Conservation (phyloP, 2,329 filamentous ascomycete species). For the Sporothrix pseudoabietina region DNA sequence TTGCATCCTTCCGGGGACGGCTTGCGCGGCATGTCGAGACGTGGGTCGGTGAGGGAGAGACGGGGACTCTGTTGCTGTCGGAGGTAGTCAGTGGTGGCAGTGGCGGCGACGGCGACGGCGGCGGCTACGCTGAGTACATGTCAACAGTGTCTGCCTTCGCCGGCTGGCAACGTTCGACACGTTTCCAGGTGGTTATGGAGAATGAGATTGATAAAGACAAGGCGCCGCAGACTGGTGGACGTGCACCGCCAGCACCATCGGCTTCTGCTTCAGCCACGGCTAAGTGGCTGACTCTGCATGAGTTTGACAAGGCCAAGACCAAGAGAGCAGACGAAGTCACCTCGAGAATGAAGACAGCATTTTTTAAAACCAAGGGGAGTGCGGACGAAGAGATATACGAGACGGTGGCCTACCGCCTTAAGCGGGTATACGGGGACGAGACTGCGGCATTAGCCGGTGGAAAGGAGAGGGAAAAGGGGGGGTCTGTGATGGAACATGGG, state of each 20-base stretch:
- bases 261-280: background rate
- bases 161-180: constrained; percentile 34
- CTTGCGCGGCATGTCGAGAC: constrained; percentile 24
- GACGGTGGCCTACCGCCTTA: background rate
- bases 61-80: background rate
- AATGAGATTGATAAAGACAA: constrained; percentile 26
- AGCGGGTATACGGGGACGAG: background rate
- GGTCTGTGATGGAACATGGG: background rate
- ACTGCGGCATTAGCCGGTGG: background rate
- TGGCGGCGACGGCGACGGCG: too few species aligned
- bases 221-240: background rate
- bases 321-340: background rate
- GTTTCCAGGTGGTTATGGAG: constrained; percentile 29
- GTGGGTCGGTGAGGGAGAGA: background rate
- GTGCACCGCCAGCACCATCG: background rate
- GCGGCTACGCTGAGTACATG: background rate
- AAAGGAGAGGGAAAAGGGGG: background rate
- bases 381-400: background rate
- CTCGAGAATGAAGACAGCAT: background rate
- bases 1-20: constrained; percentile 29
- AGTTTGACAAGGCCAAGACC: background rate
- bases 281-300: constrained; percentile 5
- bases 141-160: background rate
- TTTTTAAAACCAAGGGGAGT: background rate
- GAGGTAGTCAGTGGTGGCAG: background rate